Evolutionary conservation across 2,329 filamentous ascomycete species (phyloP), one percentile per base, ranked within the genome.

Genomic region (Penicillium polonicum): DNA sequence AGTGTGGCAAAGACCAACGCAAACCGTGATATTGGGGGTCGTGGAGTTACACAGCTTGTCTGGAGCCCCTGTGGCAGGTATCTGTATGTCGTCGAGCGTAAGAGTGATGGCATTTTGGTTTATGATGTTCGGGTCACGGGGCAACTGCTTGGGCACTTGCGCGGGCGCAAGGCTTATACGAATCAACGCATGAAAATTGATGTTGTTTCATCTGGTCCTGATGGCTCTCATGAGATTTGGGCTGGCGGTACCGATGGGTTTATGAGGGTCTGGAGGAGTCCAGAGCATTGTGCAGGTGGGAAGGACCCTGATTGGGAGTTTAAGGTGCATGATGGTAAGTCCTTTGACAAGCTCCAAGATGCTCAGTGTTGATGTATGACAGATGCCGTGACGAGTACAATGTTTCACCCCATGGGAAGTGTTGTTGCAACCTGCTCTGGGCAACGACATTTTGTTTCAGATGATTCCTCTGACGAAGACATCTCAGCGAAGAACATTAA

Each of bases 41-140:
- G 71, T 0, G 85, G 85, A 5, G 72, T 88, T 21, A 83, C 81
- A 2, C 78, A 82, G 49, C 68, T 87, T 15, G 70, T 78, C 17
- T 88, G 84, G 84, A 85, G 80, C 52, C 78, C 80, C 0, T 82
- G 81, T 68, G 83, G 82, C 1, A 76, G 74, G 43, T 88, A 87
- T 66, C 68, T 88, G 5, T 83, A 84, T 61, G 78, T 85, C 19
- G 81, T 78, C 0, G 85, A 87, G 66, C 76, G 85, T 21, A 78
- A 79, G 57, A 83, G 83, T 53, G 78, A 85, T 61, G 79, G 77
- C 1, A 72, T 86, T 1, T 71, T 83, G 44, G 74, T 87, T 12
- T 87, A 84, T 66, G 85, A 88, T 65, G 79, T 86, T 27, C 78
- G 85, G 17, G 79, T 80, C n/a, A 80, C 79, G 1, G 77, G 79